Evolutionary conservation across 768 basidiomycete species (phyloP).

Genomic region (Agrocybe chaxingu): DNA sequence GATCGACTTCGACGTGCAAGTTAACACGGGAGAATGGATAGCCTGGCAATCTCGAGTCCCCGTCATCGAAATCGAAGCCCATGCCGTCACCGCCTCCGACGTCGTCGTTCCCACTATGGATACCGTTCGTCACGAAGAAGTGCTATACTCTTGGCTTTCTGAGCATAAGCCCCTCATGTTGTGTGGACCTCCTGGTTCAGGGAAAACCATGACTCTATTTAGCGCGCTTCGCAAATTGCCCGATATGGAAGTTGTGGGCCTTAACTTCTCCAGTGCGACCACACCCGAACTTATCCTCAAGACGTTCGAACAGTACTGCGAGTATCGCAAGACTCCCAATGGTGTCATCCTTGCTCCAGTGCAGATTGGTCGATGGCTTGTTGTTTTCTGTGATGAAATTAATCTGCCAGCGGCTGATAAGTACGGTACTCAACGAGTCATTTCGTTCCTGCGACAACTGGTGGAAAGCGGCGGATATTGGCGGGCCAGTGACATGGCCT

Average conservation of each 20-base stretch:
- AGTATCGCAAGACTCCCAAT: conserved; percentile 97
- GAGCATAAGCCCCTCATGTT: conserved; percentile 98
- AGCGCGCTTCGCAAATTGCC: conserved; percentile 96
- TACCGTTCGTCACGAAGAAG: conserved; percentile 97
- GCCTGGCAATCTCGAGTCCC: conserved; percentile 93
- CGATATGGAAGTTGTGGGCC: conserved; percentile 97
- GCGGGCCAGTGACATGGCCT: conserved; percentile 90
- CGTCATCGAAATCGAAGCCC: conserved; percentile 93
- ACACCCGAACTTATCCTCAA: conserved; percentile 97
- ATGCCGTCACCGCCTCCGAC: conserved; percentile 92
- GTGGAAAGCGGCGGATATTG: conserved; percentile 95
- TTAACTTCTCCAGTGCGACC: conserved; percentile 99
- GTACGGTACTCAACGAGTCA: conserved; percentile 97
- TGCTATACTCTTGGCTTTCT: conserved; percentile 97
- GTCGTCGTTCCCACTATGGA: conserved; percentile 98
- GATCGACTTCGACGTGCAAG: conserved; percentile 93
- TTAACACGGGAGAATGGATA: conserved; percentile 82
- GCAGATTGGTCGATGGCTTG: conserved; percentile 96
- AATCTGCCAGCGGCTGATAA: conserved; percentile 96
- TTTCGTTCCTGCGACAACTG: conserved; percentile 96
- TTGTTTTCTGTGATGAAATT: conserved; percentile 99
- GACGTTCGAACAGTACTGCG: conserved; percentile 99
- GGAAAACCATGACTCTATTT: conserved; percentile 99
- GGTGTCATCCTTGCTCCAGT: conserved; percentile 93
- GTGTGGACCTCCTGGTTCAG: conserved; percentile 99